Evolutionary conservation across 2,329 filamentous ascomycete genomes (phyloP), one percentile per base, ranked within the genome.

Genomic region (Metarhizium brunneum): DNA sequence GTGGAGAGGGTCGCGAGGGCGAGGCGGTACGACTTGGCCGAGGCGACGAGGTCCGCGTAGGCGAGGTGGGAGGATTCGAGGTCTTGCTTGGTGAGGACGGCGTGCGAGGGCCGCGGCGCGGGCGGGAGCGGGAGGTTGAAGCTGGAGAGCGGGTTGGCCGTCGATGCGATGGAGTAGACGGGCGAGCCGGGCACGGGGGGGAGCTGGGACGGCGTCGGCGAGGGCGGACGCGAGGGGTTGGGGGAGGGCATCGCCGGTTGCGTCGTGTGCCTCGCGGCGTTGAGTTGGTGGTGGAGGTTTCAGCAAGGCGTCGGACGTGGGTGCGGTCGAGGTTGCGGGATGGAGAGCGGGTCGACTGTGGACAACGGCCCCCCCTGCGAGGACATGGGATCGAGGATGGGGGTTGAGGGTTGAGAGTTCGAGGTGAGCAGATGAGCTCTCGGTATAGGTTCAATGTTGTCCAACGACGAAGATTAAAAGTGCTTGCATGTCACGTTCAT

Each of bases 121-220:
- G 82, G 83, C n/a, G 83, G 83, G 2, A 79, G 73, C 2, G 83
- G 82, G 6, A 86, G 74, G 65, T 76, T 80, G 69, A 79, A 84
- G 35, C 78, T 71, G 6, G 81, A 82, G 47, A 84, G 68, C 6
- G 79, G 81, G 63, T 83, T 82, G 38, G 82, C 75, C 18, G 83
- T 86, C 45, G 82, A 84, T 56, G 83, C 80, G 66, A 84, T 77
- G 14, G 83, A 85, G 67, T 81, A 84, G 29, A 82, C 79, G 43
- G 83, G 83, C 18, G 82, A 85, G n/a, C 71, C 70, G 6, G 83
- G 83, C n/a, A 85, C 73, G 1, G 80, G 78, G 18, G 82, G 82
- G 0, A 84, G 71, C 60, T 80, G 75, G n/a, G 79, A 81, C 10
- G 75, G 78, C 38, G 78, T 74, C 38, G 80, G 80, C 30, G 80